Percentiles rank a stretch among this genome's conserved stretches.
phyloP scores from a whole-genome alignment of 305 asterid species.

The Fraxinus greggii region DNA sequence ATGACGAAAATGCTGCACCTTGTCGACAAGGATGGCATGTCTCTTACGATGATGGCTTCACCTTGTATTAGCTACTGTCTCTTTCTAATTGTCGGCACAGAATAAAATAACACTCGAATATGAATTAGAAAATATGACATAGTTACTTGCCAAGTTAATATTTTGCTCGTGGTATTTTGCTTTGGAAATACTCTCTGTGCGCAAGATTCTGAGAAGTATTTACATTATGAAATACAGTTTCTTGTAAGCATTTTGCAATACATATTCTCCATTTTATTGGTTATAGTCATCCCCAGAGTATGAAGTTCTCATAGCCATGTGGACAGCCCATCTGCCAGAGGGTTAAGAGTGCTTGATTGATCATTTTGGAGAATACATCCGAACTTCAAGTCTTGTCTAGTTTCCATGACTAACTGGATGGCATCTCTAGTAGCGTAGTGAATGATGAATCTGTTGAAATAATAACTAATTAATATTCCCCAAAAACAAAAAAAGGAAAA shows the following conservation, averaged over 20 bases:
- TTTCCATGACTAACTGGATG: no score
- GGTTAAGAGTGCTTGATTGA: no score
- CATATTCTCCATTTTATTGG: background rate
- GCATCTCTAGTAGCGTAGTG: no score
- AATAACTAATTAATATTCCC: no score
- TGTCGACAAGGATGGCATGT: constrained; percentile 47
- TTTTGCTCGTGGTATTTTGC: no score
- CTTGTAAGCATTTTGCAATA: background rate
- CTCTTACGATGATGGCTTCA: constrained; percentile 45
- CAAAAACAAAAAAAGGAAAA: no score
- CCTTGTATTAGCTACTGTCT: constrained; percentile 24
- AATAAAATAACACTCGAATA: background rate
- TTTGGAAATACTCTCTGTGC: no score
- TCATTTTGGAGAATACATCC: no score
- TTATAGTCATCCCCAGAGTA: background rate
- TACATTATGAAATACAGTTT: no score
- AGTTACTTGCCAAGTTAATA: background rate
- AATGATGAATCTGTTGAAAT: no score
- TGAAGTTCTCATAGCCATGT: background rate
- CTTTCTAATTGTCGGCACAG: background rate
- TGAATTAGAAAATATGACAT: background rate
- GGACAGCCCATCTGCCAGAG: no score
- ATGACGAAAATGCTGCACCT: constrained; percentile 49
- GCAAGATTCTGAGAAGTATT: background rate
- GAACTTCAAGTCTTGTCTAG: no score